A percentile compares a stretch with the other conserved stretches of the same genome.
phyloP scores from a whole-genome alignment of 2,329 filamentous ascomycete genomes.

The Talaromyces sp. region DNA sequence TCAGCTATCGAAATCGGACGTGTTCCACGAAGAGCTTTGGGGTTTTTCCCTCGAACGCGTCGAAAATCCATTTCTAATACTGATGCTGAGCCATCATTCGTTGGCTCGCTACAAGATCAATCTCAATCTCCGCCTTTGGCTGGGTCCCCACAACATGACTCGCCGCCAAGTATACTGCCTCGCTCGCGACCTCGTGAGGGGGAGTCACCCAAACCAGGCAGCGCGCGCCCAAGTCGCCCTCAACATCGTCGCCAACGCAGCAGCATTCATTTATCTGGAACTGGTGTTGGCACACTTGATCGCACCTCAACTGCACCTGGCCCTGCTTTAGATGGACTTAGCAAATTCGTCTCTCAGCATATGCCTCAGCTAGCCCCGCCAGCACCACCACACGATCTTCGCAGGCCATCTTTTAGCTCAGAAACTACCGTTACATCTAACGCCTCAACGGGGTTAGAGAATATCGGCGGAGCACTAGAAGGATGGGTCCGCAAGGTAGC shows the following conservation, averaged over 20 bases:
- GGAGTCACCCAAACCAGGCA: conserved; percentile 35
- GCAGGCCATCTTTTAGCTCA: conserved; percentile 40
- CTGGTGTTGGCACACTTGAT: conserved; percentile 83
- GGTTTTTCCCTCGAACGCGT: conserved; percentile 87
- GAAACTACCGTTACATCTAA: conserved; percentile 35
- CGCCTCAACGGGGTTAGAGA: conserved; percentile 64
- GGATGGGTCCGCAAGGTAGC: conserved; percentile 87
- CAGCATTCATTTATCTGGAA: conserved; percentile 70
- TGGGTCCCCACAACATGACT: conserved; percentile 30
- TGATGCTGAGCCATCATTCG: conserved; percentile 55
- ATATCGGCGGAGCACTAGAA: conserved; percentile 84
- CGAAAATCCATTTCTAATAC: conserved; percentile 75
- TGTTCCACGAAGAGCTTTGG: conserved; percentile 76
- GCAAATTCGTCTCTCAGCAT: conserved; percentile 80
- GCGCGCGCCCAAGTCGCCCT: conserved; percentile 16
- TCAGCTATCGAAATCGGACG: conserved; percentile 83
- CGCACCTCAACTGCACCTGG: conserved; percentile 58
- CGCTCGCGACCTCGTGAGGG: conserved; percentile 30
- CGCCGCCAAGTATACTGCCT: conserved; percentile 29
- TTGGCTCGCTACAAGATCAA: conserved; percentile 32
- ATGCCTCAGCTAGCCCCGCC: conserved; percentile 74
- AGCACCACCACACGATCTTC: conserved; percentile 59
- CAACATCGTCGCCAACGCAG: conserved; percentile 46
- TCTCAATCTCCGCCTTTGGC: conserved; percentile 30
- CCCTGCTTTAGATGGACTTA: conserved; percentile 81